A percentile compares a stretch with the other conserved stretches of the same genome.
phyloP scores from a whole-genome alignment of 2,329 filamentous ascomycete genomes.

The Colletotrichum orchidophilum region DNA sequence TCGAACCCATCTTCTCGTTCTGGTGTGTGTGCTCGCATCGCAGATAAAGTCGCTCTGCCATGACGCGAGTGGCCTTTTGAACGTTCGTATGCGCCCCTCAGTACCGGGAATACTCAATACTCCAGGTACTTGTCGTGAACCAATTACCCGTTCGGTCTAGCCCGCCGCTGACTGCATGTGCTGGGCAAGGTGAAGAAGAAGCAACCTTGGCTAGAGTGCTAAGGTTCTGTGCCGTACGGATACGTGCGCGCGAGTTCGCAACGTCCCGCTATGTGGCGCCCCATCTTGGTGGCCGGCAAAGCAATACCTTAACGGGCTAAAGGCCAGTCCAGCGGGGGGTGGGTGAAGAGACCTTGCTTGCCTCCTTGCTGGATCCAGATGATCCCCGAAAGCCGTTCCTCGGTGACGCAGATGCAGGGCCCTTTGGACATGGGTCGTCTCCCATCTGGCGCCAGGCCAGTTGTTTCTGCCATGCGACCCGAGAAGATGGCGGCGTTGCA shows the following conservation, averaged over 20 bases:
- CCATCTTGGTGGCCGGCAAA: background rate
- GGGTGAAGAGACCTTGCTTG: constrained; percentile 20
- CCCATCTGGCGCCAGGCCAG: constrained; percentile 4
- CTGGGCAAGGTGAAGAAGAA: background rate
- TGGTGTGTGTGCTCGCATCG: background rate
- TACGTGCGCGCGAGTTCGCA: constrained; percentile 12
- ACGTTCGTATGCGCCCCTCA: constrained; percentile 17
- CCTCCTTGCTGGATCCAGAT: constrained; percentile 28
- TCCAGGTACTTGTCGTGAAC: background rate
- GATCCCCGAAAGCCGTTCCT: constrained; percentile 26
- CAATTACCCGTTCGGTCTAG: constrained; percentile 16
- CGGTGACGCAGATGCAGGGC: constrained; percentile 31
- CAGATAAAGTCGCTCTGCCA: background rate
- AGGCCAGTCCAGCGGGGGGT: constrained; percentile 6
- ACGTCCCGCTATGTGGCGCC: constrained; percentile 16
- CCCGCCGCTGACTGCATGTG: constrained; percentile 5
- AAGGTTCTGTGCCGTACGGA: background rate
- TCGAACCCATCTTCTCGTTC: background rate
- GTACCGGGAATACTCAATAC: background rate
- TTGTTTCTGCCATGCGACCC: constrained; percentile 24
- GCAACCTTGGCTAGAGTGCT: background rate
- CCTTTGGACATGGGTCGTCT: background rate
- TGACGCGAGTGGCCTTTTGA: constrained; percentile 24
- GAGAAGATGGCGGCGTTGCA: constrained; percentile 2
- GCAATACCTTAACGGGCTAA: background rate